Base-by-base conservation (phyloP, 2,329 filamentous ascomycete genomes). In the Albifimbria verrucaria region DNA sequence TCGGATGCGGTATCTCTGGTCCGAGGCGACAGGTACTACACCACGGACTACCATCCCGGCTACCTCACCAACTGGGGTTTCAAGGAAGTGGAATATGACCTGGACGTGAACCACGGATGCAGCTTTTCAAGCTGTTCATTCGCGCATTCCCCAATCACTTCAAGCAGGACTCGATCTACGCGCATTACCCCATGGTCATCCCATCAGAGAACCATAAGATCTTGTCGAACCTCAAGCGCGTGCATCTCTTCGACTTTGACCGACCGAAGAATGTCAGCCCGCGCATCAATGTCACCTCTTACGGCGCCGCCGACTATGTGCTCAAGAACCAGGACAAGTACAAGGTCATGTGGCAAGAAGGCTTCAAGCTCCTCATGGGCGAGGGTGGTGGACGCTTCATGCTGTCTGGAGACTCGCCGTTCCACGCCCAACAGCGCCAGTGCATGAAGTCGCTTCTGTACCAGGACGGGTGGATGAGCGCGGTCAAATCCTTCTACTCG, bases 31-130 rank as follows among this genome's bases (percentile, higher is more conserved):
- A 77, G 90, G 20, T 87, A 90, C 72, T 92, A 92, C 73, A 92
- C 89, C 0, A 77, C 71, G n/a, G 89, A 93, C 68, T 92, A 88
- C 67, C 83, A 86, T 59, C 82, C 90, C 0, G 81, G 83, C 9
- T 83, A 85, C 60, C 71, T 95, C 46, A 95, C 90, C 1, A 92
- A 90, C 71, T 96, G 90, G 90, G 90, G 90, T 20, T 93, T 83
- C 73, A 83, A 84, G 51, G 87, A 91, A 65, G 87, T 82, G 3
- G 79, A 88, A 20, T 90, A 87, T 52, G 89, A 95, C 60, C 72
- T 86, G 21, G 83, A 80, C 54, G 72, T 93, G 58, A 89, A 94
- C 69, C 86, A 94, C 65, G 90, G 91, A 46, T 91, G 88, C 60
- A 83, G 92, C 12, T 89, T 93, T 70, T 92, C 77, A 95, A 94